These are phyloP conservation scores for Collybia mongolica DNA, from an alignment of 768 basidiomycete species.

Conservation along the genomic window DNA sequence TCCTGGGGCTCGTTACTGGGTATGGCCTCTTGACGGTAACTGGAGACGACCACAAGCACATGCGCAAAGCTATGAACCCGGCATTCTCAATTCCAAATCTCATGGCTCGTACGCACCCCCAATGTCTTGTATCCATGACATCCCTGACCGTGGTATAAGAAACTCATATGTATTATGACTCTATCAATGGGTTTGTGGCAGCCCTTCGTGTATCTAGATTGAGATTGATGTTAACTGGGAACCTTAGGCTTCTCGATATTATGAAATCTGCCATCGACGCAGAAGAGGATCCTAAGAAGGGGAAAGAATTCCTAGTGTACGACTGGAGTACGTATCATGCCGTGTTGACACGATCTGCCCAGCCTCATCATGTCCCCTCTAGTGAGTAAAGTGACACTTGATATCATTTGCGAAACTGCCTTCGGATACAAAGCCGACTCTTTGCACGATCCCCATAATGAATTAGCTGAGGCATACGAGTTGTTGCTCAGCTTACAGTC, in stretches of 20 bases:
- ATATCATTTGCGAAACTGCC: conserved; percentile 51
- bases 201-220: background rate
- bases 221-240: too few relatives aligned
- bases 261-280: conserved; percentile 29
- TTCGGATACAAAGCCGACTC: conserved; percentile 48
- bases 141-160: conserved; percentile 21
- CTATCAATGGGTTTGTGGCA: conserved; percentile 37
- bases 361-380: background rate
- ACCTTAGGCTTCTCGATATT: conserved; percentile 34
- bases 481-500: conserved; percentile 38
- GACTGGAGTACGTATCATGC: conserved; percentile 41
- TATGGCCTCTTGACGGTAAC: conserved; percentile 48
- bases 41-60: conserved; percentile 45
- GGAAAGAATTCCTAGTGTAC: conserved; percentile 35
- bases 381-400: conserved; percentile 54
- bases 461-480: conserved; percentile 47
- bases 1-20: conserved; percentile 40
- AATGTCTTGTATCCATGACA: background rate
- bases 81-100: conserved; percentile 48
- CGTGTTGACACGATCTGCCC: background rate
- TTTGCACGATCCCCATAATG: conserved; percentile 43
- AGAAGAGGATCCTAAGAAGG: conserved; percentile 18
- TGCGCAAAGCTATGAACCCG: conserved; percentile 52
- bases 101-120: conserved; percentile 27
- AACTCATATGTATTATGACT: conserved; percentile 45